Evolutionary conservation across 1,139 yeast species (phyloP).

Genomic region (Zygosaccharomyces sapae): DNA sequence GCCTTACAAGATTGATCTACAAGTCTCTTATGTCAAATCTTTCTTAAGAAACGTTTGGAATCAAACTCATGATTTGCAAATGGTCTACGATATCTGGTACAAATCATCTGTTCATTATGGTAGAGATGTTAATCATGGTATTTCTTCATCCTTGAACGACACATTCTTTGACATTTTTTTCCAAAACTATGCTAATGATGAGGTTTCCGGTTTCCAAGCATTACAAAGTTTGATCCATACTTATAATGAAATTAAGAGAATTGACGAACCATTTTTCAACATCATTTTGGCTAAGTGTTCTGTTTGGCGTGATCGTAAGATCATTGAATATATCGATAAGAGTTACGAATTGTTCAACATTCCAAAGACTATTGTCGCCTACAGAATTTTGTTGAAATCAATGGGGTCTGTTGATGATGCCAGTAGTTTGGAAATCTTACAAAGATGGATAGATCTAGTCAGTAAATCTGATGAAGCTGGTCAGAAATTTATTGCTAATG

Average conservation of each 20-base stretch:
- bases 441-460: constrained; percentile 59
- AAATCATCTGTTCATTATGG: constrained; percentile 57
- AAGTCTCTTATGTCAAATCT: constrained; percentile 69
- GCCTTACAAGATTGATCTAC: constrained; percentile 69
- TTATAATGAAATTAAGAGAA: constrained; percentile 53
- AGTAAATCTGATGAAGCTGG: constrained; percentile 50
- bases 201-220: constrained; percentile 52
- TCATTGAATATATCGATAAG: constrained; percentile 60
- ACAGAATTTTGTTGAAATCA: constrained; percentile 73
- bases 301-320: constrained; percentile 63
- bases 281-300: constrained; percentile 66
- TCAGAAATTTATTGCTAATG: constrained; percentile 64
- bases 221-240: constrained; percentile 55
- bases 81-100: constrained; percentile 60
- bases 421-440: constrained; percentile 51
- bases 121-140: constrained; percentile 58
- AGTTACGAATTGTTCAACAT: constrained; percentile 59
- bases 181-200: constrained; percentile 50
- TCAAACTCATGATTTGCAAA: constrained; percentile 53
- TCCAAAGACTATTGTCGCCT: constrained; percentile 63
- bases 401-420: constrained; percentile 58
- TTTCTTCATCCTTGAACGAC: constrained; percentile 64
- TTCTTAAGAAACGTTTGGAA: constrained; percentile 62
- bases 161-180: constrained; percentile 67
- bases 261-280: constrained; percentile 76